Evolutionary conservation across 2,329 filamentous ascomycete genomes (phyloP).

Genomic region (Clonostachys byssicola): DNA sequence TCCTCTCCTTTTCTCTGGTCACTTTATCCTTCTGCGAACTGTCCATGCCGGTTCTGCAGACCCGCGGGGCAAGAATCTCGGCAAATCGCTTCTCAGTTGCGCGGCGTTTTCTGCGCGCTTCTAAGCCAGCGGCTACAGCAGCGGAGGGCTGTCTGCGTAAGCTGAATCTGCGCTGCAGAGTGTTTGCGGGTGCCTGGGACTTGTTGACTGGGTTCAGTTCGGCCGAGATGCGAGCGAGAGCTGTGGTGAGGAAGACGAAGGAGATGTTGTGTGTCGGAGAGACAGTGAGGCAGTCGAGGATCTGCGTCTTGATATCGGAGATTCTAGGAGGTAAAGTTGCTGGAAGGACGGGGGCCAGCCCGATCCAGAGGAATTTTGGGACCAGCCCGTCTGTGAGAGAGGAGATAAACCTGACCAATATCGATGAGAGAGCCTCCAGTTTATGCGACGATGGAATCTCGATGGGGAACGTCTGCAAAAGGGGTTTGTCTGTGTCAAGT

Average conservation of each 20-base stretch:
- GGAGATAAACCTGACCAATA: slow-evolving; percentile 69
- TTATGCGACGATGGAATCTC: slow-evolving; percentile 62
- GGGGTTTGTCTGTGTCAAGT: slow-evolving; percentile 64
- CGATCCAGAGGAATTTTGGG: slow-evolving; percentile 64
- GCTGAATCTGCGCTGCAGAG: no score
- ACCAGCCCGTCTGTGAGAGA: slow-evolving; percentile 79
- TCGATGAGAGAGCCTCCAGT: slow-evolving; percentile 71
- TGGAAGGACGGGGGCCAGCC: slow-evolving; percentile 50
- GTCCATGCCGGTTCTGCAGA: slow-evolving; percentile 2
- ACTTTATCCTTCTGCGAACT: slow-evolving; percentile 2
- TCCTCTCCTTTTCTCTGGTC: slow-evolving; percentile 2
- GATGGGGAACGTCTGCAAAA: slow-evolving; percentile 57
- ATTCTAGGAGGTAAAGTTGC: slow-evolving; percentile 11
- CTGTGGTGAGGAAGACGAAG: slow-evolving; percentile 82
- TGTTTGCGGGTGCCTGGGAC: slow-evolving; percentile 20
- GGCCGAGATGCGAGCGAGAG: slow-evolving; percentile 52
- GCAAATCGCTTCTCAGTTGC: slow-evolving; percentile 6
- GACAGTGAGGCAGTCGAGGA: slow-evolving; percentile 71
- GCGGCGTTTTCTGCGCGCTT: slow-evolving; percentile 1
- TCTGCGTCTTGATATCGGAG: slow-evolving; percentile 38
- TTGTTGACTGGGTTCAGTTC: slow-evolving; percentile 35
- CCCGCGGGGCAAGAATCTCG: slow-evolving; percentile 3
- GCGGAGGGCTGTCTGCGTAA: slow-evolving; percentile 38
- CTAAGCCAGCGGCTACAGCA: slow-evolving; percentile 3
- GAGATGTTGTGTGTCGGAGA: slow-evolving; percentile 80